Evolutionary conservation across 768 basidiomycete species (phyloP).

Genomic region (Cyclocybe aegerita): DNA sequence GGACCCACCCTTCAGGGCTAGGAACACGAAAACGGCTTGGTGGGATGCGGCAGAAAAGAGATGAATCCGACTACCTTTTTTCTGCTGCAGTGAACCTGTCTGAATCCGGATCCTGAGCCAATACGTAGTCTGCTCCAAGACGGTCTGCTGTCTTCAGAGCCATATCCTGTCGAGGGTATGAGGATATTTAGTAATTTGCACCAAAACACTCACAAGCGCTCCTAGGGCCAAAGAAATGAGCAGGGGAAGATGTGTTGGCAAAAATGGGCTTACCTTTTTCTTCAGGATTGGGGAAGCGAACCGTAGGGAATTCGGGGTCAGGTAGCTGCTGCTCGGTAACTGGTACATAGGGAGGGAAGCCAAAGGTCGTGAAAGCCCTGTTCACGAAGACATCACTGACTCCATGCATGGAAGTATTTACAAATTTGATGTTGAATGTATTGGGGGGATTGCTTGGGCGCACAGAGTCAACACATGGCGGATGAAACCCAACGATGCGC

Average conservation of each 20-base stretch:
- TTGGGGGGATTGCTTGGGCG: conserved; percentile 25
- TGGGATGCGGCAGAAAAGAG: neutral
- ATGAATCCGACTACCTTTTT: conserved; percentile 41
- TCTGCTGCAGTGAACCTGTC: conserved; percentile 83
- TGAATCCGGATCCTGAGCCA: conserved; percentile 90
- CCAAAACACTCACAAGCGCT: conserved; percentile 18
- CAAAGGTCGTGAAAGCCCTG: conserved; percentile 56
- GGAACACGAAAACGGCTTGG: conserved; percentile 1
- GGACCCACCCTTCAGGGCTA: conserved; percentile 55
- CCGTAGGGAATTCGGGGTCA: conserved; percentile 85
- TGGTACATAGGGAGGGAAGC: conserved; percentile 57
- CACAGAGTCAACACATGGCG: neutral
- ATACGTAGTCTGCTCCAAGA: conserved; percentile 57
- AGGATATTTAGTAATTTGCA: neutral
- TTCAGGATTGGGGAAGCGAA: conserved; percentile 86
- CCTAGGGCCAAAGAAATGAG: conserved; percentile 5
- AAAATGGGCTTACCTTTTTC: conserved; percentile 62
- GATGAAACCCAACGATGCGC: neutral
- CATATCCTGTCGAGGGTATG: conserved; percentile 49
- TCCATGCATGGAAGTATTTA: conserved; percentile 91
- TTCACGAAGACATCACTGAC: conserved; percentile 70
- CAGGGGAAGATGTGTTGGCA: too few relatives aligned
- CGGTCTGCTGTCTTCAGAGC: conserved; percentile 63
- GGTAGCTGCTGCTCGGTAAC: conserved; percentile 69
- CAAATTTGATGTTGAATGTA: conserved; percentile 50